A percentile compares a stretch with the other conserved stretches of the same genome.
These are phyloP conservation scores for Amphichorda felina DNA, from an alignment of 2,329 filamentous ascomycete species.

Conservation along the genomic window DNA sequence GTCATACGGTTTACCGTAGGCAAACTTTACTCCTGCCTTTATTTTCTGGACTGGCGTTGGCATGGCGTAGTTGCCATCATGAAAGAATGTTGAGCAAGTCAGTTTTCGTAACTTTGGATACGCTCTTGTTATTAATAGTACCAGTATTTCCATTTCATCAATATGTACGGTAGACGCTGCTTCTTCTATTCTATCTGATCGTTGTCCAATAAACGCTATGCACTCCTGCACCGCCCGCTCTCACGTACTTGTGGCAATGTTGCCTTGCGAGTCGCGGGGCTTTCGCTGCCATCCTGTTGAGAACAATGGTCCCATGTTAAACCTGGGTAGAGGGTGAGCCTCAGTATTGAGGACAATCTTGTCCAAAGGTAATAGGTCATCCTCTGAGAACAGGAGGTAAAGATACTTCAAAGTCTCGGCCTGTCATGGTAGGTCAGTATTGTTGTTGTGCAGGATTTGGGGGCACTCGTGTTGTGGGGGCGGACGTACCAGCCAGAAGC, in stretches of 20 bases:
- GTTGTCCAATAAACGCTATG: no score
- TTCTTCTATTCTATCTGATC: background rate
- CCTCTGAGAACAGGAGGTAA: slow-evolving; percentile 82
- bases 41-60: no score
- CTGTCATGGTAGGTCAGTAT: slow-evolving; percentile 25
- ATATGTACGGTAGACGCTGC: no score
- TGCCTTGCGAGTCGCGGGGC: slow-evolving; percentile 36
- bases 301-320: slow-evolving; percentile 68
- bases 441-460: slow-evolving; percentile 5
- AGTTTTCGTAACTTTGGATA: no score
- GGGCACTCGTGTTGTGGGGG: background rate
- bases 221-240: background rate
- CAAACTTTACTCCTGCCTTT: no score
- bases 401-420: slow-evolving; percentile 97
- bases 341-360: slow-evolving; percentile 93
- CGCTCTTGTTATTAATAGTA: no score
- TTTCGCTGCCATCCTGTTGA: slow-evolving; percentile 73
- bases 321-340: slow-evolving; percentile 80
- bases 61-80: no score
- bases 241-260: slow-evolving; percentile 5
- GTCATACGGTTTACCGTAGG: no score
- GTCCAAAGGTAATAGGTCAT: slow-evolving; percentile 73
- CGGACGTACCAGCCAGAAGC: slow-evolving; percentile 79
- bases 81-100: no score
- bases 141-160: no score